A percentile compares a stretch with the other conserved stretches of the same genome.
Conservation (phyloP, 2,329 filamentous ascomycete species). For the Pezicula neosporulosa region DNA sequence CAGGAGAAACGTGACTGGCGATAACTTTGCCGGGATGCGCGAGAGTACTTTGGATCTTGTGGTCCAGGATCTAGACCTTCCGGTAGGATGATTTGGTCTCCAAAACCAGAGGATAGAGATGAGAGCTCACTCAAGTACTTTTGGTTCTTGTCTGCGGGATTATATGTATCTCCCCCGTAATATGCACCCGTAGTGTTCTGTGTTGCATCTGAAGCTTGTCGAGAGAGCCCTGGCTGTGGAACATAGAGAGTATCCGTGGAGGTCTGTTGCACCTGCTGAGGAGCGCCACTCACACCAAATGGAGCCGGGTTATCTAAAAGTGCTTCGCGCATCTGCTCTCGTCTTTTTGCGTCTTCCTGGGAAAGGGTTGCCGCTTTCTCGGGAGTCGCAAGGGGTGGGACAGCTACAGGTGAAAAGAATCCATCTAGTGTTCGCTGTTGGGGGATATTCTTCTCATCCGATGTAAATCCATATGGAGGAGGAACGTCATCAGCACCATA, state of each 20-base stretch:
- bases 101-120: conserved; percentile 62
- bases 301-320: conserved; percentile 11
- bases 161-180: conserved; percentile 17
- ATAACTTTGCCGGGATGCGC: conserved; percentile 12
- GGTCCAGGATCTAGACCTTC: conserved; percentile 35
- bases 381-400: conserved; percentile 12
- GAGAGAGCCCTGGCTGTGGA: conserved; percentile 1
- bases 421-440: conserved; percentile 10
- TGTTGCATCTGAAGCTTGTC: conserved; percentile 8
- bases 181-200: conserved; percentile 13
- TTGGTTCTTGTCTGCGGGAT: conserved; percentile 16
- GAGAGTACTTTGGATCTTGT: conserved; percentile 3
- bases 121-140: conserved; percentile 42
- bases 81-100: conserved; percentile 51
- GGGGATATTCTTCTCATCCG: conserved; percentile 13
- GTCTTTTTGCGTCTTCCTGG: conserved; percentile 10
- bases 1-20: conserved; percentile 27
- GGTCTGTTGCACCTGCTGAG: conserved; percentile 6
- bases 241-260: conserved; percentile 9
- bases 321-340: conserved; percentile 8
- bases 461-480: conserved; percentile 10
- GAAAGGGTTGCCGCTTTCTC: conserved; percentile 7
- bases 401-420: conserved; percentile 10
- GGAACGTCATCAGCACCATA: not conserved
- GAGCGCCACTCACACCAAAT: conserved; percentile 8